Base-by-base conservation (phyloP, 2,329 filamentous ascomycete genomes). In the Hypoxylon rubiginosum region DNA sequence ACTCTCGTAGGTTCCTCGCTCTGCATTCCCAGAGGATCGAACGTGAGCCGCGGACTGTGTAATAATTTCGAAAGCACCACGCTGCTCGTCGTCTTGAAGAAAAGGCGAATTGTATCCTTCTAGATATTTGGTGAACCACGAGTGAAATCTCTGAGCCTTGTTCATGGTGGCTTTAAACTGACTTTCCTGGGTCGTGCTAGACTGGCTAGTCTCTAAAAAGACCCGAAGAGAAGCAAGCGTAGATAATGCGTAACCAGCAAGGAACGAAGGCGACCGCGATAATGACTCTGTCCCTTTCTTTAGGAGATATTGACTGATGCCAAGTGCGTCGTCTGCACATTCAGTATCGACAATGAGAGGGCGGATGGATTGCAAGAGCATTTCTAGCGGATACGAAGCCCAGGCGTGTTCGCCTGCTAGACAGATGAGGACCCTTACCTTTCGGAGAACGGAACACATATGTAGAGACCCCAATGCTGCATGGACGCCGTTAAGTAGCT, bases 321-420 rank as follows among this genome's bases (percentile, higher is more conserved):
- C 95, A 48, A 98, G 84, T 1, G 92, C 90, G 80, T 99, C 96
- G 74, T 97, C 93, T 9, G 94, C 92, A 78, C 95, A 98, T 74
- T 97, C 91, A 0, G 90, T 86, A 71, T 98, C 91, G 1, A 91
- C 90, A 5, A 98, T 82, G 70, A 94, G 97, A 0, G 90, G 89
- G 9, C 91, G 86, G 19, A 97, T 83, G 1, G 92, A 91, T 73
- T 94, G 92, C 1, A 99, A 84, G 0, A 97, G 84, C 92, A 97
- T 96, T 77, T 99, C 93, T 13, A 97, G 78, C 10, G 93, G 92
- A 75, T 98, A 98, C 0, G 91, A 92, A 43, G 88, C 82, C 24
- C 91, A 83, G n/a, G 92, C 92, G 54, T 90, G 84, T 0, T 87
- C 77, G 0, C 93, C 94, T 26, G 93, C 91, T 49, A 98, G 82